phyloP scores from a whole-genome alignment of 306 rosid genomes.

The Datisca glomerata region DNA sequence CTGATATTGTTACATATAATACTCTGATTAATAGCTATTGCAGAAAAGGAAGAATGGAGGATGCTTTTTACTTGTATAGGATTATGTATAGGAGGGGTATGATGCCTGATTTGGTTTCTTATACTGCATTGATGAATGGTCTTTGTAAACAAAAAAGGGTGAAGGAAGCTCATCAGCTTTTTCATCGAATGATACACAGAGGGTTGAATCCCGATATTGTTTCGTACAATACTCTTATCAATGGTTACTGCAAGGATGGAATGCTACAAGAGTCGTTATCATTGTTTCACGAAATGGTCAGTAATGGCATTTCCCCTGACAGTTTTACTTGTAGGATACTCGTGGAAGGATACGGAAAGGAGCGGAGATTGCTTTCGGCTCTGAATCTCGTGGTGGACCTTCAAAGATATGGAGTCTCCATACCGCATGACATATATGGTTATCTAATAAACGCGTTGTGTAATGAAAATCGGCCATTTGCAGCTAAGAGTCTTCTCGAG shows the following conservation, averaged over 20 bases:
- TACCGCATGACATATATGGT: constrained; percentile 36
- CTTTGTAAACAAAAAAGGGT: constrained; percentile 55
- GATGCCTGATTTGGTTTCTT: constrained; percentile 58
- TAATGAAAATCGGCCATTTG: constrained; percentile 60
- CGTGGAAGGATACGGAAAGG: constrained; percentile 54
- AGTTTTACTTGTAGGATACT: constrained; percentile 45
- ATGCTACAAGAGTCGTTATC: constrained; percentile 39
- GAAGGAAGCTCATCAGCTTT: constrained; percentile 85
- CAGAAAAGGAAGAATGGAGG: constrained; percentile 53
- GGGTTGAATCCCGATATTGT: constrained; percentile 56
- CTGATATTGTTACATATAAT: constrained; percentile 69
- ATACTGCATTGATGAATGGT: constrained; percentile 77
- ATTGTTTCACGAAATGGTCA: constrained; percentile 60
- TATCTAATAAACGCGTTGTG: constrained; percentile 52
- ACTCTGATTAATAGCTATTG: constrained; percentile 69
- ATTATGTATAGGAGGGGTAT: constrained; percentile 74
- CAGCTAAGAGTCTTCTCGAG: constrained; percentile 57
- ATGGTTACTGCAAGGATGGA: constrained; percentile 57
- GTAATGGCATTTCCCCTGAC: constrained; percentile 43
- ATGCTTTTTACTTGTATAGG: constrained; percentile 67
- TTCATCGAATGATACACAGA: constrained; percentile 66
- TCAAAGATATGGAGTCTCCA: constrained; percentile 30
- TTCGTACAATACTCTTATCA: constrained; percentile 56
- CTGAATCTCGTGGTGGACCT: constrained; percentile 69
- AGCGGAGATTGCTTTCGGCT: constrained; percentile 53